These are phyloP conservation scores for Chaetothyriales sp. DNA, from an alignment of 2,329 filamentous ascomycete genomes.

Conservation along the genomic window DNA sequence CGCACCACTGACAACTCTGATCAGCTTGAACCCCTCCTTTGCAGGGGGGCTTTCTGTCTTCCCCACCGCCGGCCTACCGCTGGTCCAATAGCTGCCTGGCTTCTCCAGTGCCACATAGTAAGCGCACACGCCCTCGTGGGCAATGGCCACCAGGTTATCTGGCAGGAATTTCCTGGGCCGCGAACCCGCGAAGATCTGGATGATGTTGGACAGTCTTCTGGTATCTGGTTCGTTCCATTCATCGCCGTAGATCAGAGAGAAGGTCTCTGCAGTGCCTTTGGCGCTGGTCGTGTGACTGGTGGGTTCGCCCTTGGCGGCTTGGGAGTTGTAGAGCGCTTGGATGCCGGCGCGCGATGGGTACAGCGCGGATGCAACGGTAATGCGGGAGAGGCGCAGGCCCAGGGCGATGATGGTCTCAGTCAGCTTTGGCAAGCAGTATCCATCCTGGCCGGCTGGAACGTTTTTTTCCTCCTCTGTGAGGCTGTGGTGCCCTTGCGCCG, in stretches of 20 bases:
- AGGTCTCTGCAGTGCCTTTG: conserved; percentile 6
- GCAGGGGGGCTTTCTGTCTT: too few relatives aligned
- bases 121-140: conserved; percentile 15
- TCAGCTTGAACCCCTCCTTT: conserved; percentile 7
- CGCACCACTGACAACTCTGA: conserved; percentile 9
- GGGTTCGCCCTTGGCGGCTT: conserved; percentile 11
- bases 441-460: conserved; percentile 7
- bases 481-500: too few relatives aligned
- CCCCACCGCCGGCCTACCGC: too few relatives aligned
- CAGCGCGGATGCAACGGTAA: conserved; percentile 11
- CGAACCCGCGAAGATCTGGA: conserved; percentile 13
- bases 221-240: conserved; percentile 17
- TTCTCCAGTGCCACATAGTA: conserved; percentile 14
- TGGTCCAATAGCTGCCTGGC: conserved; percentile 1
- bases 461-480: neutral
- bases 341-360: conserved; percentile 14
- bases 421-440: conserved; percentile 14
- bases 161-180: conserved; percentile 11
- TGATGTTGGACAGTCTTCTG: conserved; percentile 11
- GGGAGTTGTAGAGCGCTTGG: conserved; percentile 13
- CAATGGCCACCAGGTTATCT: conserved; percentile 13
- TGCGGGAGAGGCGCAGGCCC: conserved; percentile 14
- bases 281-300: too few relatives aligned
- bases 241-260: conserved; percentile 15
- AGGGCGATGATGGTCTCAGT: conserved; percentile 16